Evolutionary conservation across 1,139 yeast genomes (phyloP).

Genomic region (Candida sp.): DNA sequence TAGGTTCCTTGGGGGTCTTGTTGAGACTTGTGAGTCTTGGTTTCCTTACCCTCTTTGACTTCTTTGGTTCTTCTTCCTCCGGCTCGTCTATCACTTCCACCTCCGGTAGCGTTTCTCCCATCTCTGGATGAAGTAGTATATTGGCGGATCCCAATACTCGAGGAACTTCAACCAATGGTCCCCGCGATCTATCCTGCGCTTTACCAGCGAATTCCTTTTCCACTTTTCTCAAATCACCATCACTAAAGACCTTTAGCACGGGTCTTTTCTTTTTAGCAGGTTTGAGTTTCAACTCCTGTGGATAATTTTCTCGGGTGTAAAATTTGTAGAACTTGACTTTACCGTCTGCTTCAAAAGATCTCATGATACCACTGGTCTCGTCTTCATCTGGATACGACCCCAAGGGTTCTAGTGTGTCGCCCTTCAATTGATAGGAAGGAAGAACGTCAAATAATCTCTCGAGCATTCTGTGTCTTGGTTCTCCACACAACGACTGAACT

Average conservation of each 20-base stretch:
- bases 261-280: conserved; percentile 14
- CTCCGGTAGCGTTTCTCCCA: neutral
- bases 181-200: conserved; percentile 13
- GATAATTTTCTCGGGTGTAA: conserved; percentile 31
- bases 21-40: conserved; percentile 4
- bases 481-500: conserved; percentile 52
- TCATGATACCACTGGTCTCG: conserved; percentile 42
- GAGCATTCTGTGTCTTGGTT: conserved; percentile 52
- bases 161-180: neutral
- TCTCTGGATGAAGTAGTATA: conserved; percentile 1
- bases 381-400: conserved; percentile 27
- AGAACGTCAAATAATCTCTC: conserved; percentile 53
- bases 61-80: neutral
- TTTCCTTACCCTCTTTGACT: neutral
- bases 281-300: conserved; percentile 7
- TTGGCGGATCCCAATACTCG: neutral
- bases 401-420: conserved; percentile 23
- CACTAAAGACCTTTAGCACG: neutral
- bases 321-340: conserved; percentile 75
- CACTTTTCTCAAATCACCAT: conserved; percentile 17
- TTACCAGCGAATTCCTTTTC: conserved; percentile 19
- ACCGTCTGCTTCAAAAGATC: conserved; percentile 76
- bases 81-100: neutral
- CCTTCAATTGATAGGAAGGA: conserved; percentile 35
- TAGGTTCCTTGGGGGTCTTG: neutral